Evolutionary conservation across 2,329 filamentous ascomycete species (phyloP).

Genomic region (Fusarium sarcochroum): DNA sequence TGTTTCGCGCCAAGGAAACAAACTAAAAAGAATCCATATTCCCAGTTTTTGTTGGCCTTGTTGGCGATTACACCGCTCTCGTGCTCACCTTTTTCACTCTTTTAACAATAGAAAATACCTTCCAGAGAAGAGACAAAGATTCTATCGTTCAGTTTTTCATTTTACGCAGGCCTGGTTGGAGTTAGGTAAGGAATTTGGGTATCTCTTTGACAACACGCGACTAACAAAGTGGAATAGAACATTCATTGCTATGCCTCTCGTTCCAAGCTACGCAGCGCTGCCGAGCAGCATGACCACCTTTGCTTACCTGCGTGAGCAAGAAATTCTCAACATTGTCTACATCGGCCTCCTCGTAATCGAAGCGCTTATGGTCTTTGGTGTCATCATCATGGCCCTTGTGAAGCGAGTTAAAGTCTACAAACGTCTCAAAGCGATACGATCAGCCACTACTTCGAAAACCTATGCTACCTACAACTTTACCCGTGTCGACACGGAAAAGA

Average conservation of each 20-base stretch:
- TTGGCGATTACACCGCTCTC: constrained; percentile 36
- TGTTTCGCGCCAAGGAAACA: constrained; percentile 40
- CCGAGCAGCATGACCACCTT: constrained; percentile 39
- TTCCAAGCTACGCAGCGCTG: constrained; percentile 38
- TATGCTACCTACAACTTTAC: constrained; percentile 29
- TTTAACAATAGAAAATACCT: constrained; percentile 1
- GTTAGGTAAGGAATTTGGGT: constrained; percentile 4
- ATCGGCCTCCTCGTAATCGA: constrained; percentile 63
- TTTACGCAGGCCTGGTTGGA: constrained; percentile 3
- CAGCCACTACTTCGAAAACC: constrained; percentile 8
- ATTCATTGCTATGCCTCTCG: constrained; percentile 40
- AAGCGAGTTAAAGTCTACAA: constrained; percentile 46
- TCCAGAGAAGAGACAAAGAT: background rate
- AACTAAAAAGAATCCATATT: constrained; percentile 36
- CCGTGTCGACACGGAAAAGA: constrained; percentile 19
- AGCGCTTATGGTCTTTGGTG: constrained; percentile 59
- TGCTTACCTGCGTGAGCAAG: constrained; percentile 48
- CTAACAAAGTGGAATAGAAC: constrained; percentile 20
- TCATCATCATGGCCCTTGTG: constrained; percentile 52
- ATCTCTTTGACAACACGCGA: background rate
- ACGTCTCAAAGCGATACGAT: constrained; percentile 30
- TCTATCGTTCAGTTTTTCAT: background rate
- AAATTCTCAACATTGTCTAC: constrained; percentile 63
- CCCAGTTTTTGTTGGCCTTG: constrained; percentile 26
- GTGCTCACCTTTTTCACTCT: constrained; percentile 10